These are phyloP conservation scores for Gnaphalium uliginosum DNA, from an alignment of 129 eudicot species.

Conservation along the genomic window DNA sequence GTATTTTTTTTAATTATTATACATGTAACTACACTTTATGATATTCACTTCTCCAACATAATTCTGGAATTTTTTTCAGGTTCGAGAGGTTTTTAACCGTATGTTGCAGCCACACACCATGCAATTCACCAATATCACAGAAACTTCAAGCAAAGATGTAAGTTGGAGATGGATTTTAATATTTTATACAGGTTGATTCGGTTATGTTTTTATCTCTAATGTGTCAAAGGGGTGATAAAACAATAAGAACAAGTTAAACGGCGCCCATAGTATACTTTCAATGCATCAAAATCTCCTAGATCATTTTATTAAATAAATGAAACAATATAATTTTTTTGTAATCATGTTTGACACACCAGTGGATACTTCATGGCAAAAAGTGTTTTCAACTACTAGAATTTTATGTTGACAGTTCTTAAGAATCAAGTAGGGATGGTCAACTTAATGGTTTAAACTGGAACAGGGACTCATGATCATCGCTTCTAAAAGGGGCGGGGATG, in stretches of 20 bases:
- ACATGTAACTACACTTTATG: background rate
- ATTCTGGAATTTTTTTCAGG: background rate
- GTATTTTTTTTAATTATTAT: conserved; percentile 32
- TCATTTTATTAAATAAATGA: background rate
- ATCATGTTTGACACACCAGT: background rate
- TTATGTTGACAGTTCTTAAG: background rate
- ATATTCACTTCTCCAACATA: background rate
- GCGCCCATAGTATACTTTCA: background rate
- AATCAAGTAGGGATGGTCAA: background rate
- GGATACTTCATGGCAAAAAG: background rate
- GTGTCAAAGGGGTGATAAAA: background rate
- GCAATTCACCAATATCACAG: conserved; percentile 32
- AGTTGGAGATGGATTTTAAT: background rate
- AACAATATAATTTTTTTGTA: background rate
- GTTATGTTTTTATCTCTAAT: background rate
- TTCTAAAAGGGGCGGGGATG: conserved; percentile 34
- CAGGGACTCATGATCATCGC: conserved; percentile 29
- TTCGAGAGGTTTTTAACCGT: conserved; percentile 30
- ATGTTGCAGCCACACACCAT: conserved; percentile 36
- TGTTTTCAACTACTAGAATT: background rate
- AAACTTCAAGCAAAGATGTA: conserved; percentile 36
- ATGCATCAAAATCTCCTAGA: background rate
- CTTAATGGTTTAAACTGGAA: conserved; percentile 14
- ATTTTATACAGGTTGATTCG: too few relatives aligned
- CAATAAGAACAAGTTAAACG: background rate